Conservation (phyloP, 805 yeast species). For the Wickerhamiella cacticola region DNA sequence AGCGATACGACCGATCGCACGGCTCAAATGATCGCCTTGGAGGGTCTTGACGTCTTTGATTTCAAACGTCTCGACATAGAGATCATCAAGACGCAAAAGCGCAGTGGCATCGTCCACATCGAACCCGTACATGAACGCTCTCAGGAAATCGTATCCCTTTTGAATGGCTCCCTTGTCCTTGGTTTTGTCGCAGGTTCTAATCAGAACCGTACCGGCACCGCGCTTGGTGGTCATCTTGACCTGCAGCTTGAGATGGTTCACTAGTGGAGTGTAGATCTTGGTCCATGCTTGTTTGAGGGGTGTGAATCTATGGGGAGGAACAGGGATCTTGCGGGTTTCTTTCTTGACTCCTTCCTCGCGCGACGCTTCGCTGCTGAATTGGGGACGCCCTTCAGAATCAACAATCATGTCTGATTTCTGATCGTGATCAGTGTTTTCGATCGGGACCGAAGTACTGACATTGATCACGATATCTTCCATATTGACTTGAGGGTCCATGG, state of each 20-base stretch:
- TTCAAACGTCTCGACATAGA: slow-evolving; percentile 94
- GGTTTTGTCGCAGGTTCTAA: slow-evolving; percentile 71
- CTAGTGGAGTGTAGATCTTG: slow-evolving; percentile 89
- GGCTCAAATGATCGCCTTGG: slow-evolving; percentile 88
- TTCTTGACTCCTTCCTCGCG: slow-evolving; percentile 55
- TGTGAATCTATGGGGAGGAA: slow-evolving; percentile 95
- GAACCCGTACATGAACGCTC: slow-evolving; percentile 91
- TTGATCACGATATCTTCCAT: slow-evolving; percentile 38
- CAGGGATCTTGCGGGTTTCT: slow-evolving; percentile 79
- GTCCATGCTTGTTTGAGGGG: slow-evolving; percentile 87
- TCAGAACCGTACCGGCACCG: slow-evolving; percentile 41
- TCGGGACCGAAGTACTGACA: slow-evolving; percentile 30
- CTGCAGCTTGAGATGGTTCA: slow-evolving; percentile 86
- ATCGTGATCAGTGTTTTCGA: slow-evolving; percentile 22
- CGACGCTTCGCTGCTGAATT: slow-evolving; percentile 62
- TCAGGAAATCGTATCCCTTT: slow-evolving; percentile 93
- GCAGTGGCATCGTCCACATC: slow-evolving; percentile 97
- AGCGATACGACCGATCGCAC: slow-evolving; percentile 99
- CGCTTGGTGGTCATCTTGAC: slow-evolving; percentile 89
- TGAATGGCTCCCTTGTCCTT: slow-evolving; percentile 90
- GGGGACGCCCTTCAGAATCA: slow-evolving; percentile 82
- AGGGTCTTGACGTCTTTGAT: slow-evolving; percentile 93
- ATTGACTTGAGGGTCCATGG: slow-evolving; percentile 18
- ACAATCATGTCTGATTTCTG: slow-evolving; percentile 35
- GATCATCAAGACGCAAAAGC: slow-evolving; percentile 80